Evolutionary conservation across 139 green algal genomes (phyloP).

Genomic region (Chlamydomonas sphaeroides): DNA sequence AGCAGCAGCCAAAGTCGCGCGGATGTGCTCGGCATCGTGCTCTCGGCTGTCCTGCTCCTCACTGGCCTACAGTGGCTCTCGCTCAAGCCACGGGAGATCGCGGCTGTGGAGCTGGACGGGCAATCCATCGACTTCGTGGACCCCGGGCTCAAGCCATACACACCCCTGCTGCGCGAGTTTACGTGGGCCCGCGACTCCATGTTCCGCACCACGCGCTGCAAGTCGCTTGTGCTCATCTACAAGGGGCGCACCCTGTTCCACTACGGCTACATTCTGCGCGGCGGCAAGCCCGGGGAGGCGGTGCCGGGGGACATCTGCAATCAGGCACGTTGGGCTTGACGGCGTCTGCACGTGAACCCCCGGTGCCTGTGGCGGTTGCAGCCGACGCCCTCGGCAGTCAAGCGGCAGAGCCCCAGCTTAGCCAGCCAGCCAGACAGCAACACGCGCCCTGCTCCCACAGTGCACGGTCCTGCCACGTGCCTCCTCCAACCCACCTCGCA

Average conservation of each 20-base stretch:
- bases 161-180: constrained; percentile 59
- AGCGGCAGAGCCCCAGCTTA: no score
- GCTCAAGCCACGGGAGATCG: constrained; percentile 62
- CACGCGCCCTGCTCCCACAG: no score
- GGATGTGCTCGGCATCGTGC: constrained; percentile 87
- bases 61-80: constrained; percentile 92
- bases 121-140: constrained; percentile 46
- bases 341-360: no score
- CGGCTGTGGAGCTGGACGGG: constrained; percentile 25
- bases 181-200: constrained; percentile 77
- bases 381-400: no score
- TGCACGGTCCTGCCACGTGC: no score
- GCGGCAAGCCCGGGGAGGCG: constrained; percentile 15
- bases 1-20: constrained; percentile 85
- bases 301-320: constrained; percentile 68
- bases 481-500: no score
- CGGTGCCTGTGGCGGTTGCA: no score
- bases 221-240: constrained; percentile 69
- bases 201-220: constrained; percentile 56
- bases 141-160: constrained; percentile 48
- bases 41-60: constrained; percentile 86
- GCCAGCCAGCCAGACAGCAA: no score
- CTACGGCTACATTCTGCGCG: constrained; percentile 31
- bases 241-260: constrained; percentile 60
- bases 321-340: background rate